These are phyloP conservation scores for Epithemia pelagica DNA, from an alignment of 108 stramenopile species.

Conservation along the genomic window DNA sequence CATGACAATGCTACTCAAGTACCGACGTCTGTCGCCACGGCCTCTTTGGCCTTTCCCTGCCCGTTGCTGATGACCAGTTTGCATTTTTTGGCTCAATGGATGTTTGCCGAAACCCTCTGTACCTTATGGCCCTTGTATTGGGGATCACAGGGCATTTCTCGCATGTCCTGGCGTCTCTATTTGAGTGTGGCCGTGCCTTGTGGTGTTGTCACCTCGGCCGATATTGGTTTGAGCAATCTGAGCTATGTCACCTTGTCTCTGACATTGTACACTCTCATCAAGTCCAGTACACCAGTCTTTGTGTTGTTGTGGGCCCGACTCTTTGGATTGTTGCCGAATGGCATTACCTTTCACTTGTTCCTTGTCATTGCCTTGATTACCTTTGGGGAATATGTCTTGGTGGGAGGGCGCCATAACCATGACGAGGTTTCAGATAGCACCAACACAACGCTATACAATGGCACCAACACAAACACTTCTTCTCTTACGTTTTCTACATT, in stretches of 20 bases:
- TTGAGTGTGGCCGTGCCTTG: slow-evolving; percentile 65
- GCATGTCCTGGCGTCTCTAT: slow-evolving; percentile 68
- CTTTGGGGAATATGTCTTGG: slow-evolving; percentile 71
- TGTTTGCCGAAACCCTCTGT: slow-evolving; percentile 48
- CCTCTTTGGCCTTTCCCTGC: slow-evolving; percentile 73
- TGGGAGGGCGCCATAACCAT: slow-evolving; percentile 52
- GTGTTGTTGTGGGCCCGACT: slow-evolving; percentile 70
- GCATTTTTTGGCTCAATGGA: slow-evolving; percentile 81
- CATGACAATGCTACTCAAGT: no score
- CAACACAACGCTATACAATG: no score
- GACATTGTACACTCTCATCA: slow-evolving; percentile 87
- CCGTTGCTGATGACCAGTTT: slow-evolving; percentile 77
- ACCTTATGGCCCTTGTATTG: slow-evolving; percentile 42
- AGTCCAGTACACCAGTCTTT: slow-evolving; percentile 80
- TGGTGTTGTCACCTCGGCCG: slow-evolving; percentile 69
- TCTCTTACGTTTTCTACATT: no score
- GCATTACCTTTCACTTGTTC: slow-evolving; percentile 66
- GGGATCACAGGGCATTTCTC: slow-evolving; percentile 49
- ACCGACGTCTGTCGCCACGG: no score
- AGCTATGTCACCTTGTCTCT: slow-evolving; percentile 68
- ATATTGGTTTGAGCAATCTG: slow-evolving; percentile 80
- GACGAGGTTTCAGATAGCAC: no score
- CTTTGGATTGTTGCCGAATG: slow-evolving; percentile 59
- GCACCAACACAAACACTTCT: no score
- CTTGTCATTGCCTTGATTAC: slow-evolving; percentile 60